Evolutionary conservation across 306 rosid genomes (phyloP), one percentile per base, ranked within the genome.

Genomic region (Vigna hirtella): DNA sequence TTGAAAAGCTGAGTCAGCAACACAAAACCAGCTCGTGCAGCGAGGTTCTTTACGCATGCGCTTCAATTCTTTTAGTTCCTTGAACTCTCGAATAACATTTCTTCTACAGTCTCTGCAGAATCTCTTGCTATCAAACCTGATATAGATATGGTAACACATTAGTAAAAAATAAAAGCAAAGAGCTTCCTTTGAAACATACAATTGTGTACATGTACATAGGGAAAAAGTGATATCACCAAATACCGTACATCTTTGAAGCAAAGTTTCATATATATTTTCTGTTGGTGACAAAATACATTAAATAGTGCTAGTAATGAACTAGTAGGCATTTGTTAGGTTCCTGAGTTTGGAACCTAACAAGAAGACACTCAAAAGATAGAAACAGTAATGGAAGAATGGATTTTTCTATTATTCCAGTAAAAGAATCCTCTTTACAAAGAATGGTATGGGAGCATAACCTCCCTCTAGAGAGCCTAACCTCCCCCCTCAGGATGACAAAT

Each of bases 51-150:
- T 90, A 79, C 92, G 87, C 89, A 91, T 80, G 80, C 99, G 98
- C 89, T 91, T 96, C 79, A 91, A 89, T 79, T 96, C 99, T 84
- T 93, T 96, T 34, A 96, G 93, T 82, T 93, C 99, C 90, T 93
- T 96, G 93, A 96, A 96, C 84, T 96, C 98, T 34, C 99, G 89
- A 79, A 96, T 93, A 49, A 96, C 99, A 86, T 96, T 96, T 83
- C 97, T 91, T 86, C 99, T 91, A 87, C 99, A 96, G 74, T 96
- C 98, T 93, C 99, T 83, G 83, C 99, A 96, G 85, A 96, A 96
- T 78, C 99, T 96, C 93, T 96, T 96, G 98, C 98, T 96, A 76
- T 96, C 99, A 87, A 96, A 96, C 93, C 99, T 96, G 92, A 73
- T 17, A 75, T 17, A 73, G 75, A 84, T 36, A 83, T 72, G 63